Evolutionary conservation across 2,329 filamentous ascomycete genomes (phyloP).

Genomic region (Penicillium sp.): DNA sequence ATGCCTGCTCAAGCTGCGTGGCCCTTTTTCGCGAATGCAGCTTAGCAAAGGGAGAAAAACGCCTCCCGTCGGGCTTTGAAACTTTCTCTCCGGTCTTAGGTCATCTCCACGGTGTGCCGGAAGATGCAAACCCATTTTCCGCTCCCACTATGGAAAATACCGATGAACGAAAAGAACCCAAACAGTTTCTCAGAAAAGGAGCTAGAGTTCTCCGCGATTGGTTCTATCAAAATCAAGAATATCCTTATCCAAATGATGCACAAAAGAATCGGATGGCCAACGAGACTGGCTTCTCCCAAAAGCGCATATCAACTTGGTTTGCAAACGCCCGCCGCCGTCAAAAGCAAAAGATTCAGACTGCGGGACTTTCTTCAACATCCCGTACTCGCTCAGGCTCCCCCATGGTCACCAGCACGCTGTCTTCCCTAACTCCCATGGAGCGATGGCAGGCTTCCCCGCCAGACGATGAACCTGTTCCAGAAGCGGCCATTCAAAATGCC

Average conservation of each 20-base stretch:
- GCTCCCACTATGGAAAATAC: not conserved
- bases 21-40: slow-evolving; percentile 54
- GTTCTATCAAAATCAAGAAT: slow-evolving; percentile 48
- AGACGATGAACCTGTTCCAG: slow-evolving; percentile 46
- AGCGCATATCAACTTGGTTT: slow-evolving; percentile 53
- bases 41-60: slow-evolving; percentile 48
- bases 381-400: slow-evolving; percentile 45
- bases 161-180: slow-evolving; percentile 27
- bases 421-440: slow-evolving; percentile 50
- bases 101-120: slow-evolving; percentile 51
- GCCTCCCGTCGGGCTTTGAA: slow-evolving; percentile 49
- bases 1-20: slow-evolving; percentile 53
- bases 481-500: slow-evolving; percentile 43
- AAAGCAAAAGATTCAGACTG: slow-evolving; percentile 34
- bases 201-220: slow-evolving; percentile 49
- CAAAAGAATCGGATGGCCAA: slow-evolving; percentile 44
- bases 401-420: slow-evolving; percentile 39
- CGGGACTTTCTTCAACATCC: slow-evolving; percentile 21
- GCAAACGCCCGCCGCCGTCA: slow-evolving; percentile 53
- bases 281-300: slow-evolving; percentile 49
- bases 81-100: slow-evolving; percentile 50
- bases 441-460: slow-evolving; percentile 49
- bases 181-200: slow-evolving; percentile 48
- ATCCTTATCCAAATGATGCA: slow-evolving; percentile 52
- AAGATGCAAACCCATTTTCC: slow-evolving; percentile 30